A percentile compares a stretch with the other conserved stretches of the same genome.
Evolutionary conservation across 1,284 basidiomycete species (phyloP).

Genomic region (Schizophyllum amplum): DNA sequence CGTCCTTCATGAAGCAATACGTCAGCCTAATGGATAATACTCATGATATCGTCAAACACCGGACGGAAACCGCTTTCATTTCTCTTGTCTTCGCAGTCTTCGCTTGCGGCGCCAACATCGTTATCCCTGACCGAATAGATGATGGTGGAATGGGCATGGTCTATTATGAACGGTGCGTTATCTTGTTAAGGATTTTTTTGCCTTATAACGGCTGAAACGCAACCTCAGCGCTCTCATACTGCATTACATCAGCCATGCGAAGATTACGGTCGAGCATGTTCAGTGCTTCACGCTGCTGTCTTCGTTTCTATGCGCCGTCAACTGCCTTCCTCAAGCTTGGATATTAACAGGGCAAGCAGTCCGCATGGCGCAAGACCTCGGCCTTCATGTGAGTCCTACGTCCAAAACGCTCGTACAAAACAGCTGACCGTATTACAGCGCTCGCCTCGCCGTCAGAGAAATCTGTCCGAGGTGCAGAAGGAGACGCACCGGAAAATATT

Average conservation of each 20-base stretch:
- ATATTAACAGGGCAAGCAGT: constrained; percentile 83
- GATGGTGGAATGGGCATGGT: constrained; percentile 81
- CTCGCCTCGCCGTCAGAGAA: constrained; percentile 60
- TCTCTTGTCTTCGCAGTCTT: constrained; percentile 78
- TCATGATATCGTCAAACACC: constrained; percentile 41
- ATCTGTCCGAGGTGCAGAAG: constrained; percentile 68
- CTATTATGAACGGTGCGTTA: constrained; percentile 70
- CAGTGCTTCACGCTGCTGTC: constrained; percentile 84
- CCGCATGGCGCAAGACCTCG: constrained; percentile 80
- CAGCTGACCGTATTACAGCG: constrained; percentile 40
- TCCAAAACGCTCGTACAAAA: not conserved
- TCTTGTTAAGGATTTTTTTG: constrained; percentile 3
- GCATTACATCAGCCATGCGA: constrained; percentile 81
- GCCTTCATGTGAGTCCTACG: constrained; percentile 66
- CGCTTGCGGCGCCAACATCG: constrained; percentile 70
- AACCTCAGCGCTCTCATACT: constrained; percentile 67
- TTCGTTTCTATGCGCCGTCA: constrained; percentile 83
- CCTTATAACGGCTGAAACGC: constrained; percentile 15
- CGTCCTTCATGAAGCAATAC: constrained; percentile 69
- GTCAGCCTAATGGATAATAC: constrained; percentile 64
- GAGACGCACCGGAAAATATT: constrained; percentile 84
- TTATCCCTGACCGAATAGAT: constrained; percentile 53
- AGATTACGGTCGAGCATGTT: constrained; percentile 76
- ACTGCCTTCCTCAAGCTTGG: constrained; percentile 88
- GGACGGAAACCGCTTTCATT: constrained; percentile 62